Base-by-base conservation (phyloP, 139 green algal species). In the Limnomonas spitsbergensis region DNA sequence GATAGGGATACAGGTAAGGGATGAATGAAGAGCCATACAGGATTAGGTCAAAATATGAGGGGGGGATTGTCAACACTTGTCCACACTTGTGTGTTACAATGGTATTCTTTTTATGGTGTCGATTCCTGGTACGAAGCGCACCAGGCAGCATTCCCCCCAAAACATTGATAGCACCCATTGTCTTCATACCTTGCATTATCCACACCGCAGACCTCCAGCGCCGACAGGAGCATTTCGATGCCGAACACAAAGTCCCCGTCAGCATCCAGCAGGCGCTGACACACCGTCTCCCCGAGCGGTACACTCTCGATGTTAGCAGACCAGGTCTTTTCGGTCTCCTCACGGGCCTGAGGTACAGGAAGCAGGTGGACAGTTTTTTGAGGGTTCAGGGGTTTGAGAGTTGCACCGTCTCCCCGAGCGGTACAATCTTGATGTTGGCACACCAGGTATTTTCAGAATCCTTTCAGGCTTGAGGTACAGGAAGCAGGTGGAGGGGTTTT, bases 131-230 rank as follows among this genome's bases (percentile, higher is more conserved):
- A n/a, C n/a, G n/a, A n/a, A n/a, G n/a, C n/a, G n/a, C n/a, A n/a
- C n/a, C n/a, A n/a, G n/a, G n/a, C n/a, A n/a, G n/a, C n/a, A 34
- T 9, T 32, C 29, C 56, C 9, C 4, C 56, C 56, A 70, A 9
- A 36, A 35, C n/a, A 4, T 9, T 70, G 56, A 6, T 27, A 54
- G 42, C 42, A 6, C 6, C 7, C 42, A 54, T 9, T 54, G 42
- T 9, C 42, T 54, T 29, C 81, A 14, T 71, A 89, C 80, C 94
- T 81, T 6, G 90, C 91, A 79, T 98, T 97, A 79, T 95, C 90
- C 14, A 98, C 88, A 0, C 94, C 93, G 40, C 83, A 93, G 7
- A 79, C 88, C 78, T 98, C 94, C 71, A 98, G 76, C 0, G 94
- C 90, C 6, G 91, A 89, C 54, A 98, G 86, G 84, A 98, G 77